Conservation (phyloP, 2,329 filamentous ascomycete species). For the Colletotrichum sp. region DNA sequence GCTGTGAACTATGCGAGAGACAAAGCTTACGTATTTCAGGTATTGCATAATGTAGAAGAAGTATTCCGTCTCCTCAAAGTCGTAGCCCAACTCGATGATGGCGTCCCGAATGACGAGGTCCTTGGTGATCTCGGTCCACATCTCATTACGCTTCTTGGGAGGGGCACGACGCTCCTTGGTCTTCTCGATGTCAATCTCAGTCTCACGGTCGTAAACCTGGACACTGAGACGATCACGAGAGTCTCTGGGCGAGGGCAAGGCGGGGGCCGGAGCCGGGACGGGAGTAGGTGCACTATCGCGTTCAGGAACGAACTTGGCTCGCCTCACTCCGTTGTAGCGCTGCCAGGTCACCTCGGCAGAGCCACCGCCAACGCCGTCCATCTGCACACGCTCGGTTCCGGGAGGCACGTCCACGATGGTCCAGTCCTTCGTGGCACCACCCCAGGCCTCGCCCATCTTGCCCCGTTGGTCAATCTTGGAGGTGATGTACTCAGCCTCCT, state of each 20-base stretch:
- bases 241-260: slow-evolving; percentile 35
- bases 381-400: slow-evolving; percentile 79
- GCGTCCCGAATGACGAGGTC: slow-evolving; percentile 88
- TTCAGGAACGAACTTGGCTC: slow-evolving; percentile 76
- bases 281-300: slow-evolving; percentile 49
- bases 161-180: slow-evolving; percentile 54
- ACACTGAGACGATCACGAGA: slow-evolving; percentile 47
- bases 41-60: slow-evolving; percentile 96
- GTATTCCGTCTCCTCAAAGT: slow-evolving; percentile 86
- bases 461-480: slow-evolving; percentile 63
- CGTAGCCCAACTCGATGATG: slow-evolving; percentile 82
- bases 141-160: slow-evolving; percentile 61
- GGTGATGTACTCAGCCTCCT: slow-evolving; percentile 69
- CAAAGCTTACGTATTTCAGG: slow-evolving; percentile 77
- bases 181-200: slow-evolving; percentile 60
- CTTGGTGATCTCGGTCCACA: slow-evolving; percentile 98
- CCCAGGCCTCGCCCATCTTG: slow-evolving; percentile 74
- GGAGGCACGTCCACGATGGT: slow-evolving; percentile 84
- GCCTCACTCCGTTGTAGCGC: slow-evolving; percentile 77
- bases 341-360: slow-evolving; percentile 80
- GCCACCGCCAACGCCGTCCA: slow-evolving; percentile 81
- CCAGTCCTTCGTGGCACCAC: slow-evolving; percentile 80
- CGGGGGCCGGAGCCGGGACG: slow-evolving; percentile 14
- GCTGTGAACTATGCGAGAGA: background rate
- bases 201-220: slow-evolving; percentile 50